Percentiles rank a stretch among this genome's conserved stretches.
phyloP scores from a whole-genome alignment of 495 filamentous ascomycete species.

The Penicillium bialowiezense region DNA sequence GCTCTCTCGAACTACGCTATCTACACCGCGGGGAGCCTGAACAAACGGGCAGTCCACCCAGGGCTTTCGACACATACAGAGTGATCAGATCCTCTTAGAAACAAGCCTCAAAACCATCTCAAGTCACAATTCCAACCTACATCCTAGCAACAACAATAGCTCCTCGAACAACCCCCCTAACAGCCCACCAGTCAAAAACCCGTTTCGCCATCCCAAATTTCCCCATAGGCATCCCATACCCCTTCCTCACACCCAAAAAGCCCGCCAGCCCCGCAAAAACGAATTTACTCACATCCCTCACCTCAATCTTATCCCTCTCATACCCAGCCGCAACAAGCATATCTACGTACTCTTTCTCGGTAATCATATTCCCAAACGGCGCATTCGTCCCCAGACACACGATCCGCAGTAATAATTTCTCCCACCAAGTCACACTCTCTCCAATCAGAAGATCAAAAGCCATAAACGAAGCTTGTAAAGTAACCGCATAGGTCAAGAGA shows the following conservation, averaged over 20 bases:
- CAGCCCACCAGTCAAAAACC: slow-evolving; percentile 48
- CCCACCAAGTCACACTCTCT: slow-evolving; percentile 15
- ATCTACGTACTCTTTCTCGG: slow-evolving; percentile 54
- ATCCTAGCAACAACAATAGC: slow-evolving; percentile 43
- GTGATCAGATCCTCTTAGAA: no score
- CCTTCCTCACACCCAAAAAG: slow-evolving; percentile 26
- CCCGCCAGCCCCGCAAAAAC: slow-evolving; percentile 39
- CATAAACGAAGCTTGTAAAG: slow-evolving; percentile 43
- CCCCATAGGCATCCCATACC: slow-evolving; percentile 39
- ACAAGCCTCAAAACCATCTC: no score
- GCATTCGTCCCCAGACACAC: slow-evolving; percentile 31
- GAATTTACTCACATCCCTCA: slow-evolving; percentile 43
- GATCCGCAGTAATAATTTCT: slow-evolving; percentile 26
- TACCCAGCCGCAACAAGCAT: slow-evolving; percentile 46
- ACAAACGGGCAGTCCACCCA: no score
- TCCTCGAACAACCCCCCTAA: slow-evolving; percentile 38
- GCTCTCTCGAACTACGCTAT: no score
- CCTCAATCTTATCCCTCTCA: slow-evolving; percentile 28
- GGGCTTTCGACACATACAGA: no score
- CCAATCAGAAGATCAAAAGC: slow-evolving; percentile 37
- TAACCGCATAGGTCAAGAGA: slow-evolving; percentile 33
- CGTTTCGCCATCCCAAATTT: slow-evolving; percentile 31
- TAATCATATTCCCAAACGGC: slow-evolving; percentile 45
- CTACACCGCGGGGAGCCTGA: no score
- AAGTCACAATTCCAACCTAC: neutral